These are phyloP conservation scores for Peribolospora kevripleyi DNA, from an alignment of 768 basidiomycete genomes.

Conservation along the genomic window DNA sequence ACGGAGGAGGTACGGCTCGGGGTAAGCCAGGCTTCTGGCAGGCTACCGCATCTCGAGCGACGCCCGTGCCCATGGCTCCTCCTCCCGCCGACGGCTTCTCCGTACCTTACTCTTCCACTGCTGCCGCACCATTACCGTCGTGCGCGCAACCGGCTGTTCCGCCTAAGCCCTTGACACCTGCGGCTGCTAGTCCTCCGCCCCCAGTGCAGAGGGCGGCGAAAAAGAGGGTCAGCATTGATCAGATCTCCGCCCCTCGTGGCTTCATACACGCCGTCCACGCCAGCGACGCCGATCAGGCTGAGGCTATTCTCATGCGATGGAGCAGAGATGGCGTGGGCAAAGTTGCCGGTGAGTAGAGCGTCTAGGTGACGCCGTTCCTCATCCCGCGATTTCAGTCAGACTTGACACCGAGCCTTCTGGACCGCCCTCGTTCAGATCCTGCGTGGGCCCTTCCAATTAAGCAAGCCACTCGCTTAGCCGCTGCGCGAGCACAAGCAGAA, in stretches of 20 bases:
- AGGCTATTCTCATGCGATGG: constrained; percentile 67
- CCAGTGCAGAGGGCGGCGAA: constrained; percentile 26
- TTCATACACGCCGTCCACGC: constrained; percentile 84
- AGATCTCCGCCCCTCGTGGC: constrained; percentile 59
- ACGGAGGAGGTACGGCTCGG: constrained; percentile 32
- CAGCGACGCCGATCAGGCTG: constrained; percentile 67
- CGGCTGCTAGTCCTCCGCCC: constrained; percentile 17
- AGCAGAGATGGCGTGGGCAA: constrained; percentile 71
- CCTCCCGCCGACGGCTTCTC: too few relatives aligned
- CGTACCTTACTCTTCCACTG: too few relatives aligned
- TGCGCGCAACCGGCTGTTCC: not conserved
- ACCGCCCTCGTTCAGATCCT: constrained; percentile 33
- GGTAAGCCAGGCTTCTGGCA: too few relatives aligned
- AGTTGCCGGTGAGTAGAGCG: constrained; percentile 40
- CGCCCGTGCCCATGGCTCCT: too few relatives aligned
- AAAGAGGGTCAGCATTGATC: constrained; percentile 51
- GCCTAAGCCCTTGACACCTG: constrained; percentile 8
- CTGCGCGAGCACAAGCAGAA: constrained; percentile 28
- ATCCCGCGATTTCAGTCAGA: not conserved
- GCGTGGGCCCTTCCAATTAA: constrained; percentile 76
- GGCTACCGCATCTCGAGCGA: too few relatives aligned
- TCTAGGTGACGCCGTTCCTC: constrained; percentile 5
- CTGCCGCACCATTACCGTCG: too few relatives aligned
- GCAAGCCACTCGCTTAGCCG: constrained; percentile 38
- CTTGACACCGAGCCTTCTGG: not conserved